Base-by-base conservation (phyloP, 31 red algal genomes). In the Endocladia muricata region DNA sequence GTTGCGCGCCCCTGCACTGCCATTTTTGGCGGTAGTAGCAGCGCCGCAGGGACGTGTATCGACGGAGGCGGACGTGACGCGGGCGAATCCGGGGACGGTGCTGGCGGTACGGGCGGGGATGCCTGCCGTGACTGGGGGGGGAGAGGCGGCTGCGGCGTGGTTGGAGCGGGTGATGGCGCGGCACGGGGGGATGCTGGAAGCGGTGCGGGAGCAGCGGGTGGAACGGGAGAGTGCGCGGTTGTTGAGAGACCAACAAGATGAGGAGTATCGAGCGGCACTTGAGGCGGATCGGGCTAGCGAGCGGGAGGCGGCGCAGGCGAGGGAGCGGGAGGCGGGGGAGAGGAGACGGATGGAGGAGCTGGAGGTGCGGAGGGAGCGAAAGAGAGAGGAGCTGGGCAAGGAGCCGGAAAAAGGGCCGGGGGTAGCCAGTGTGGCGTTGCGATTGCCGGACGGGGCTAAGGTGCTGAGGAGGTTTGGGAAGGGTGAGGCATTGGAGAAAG, bases 211-310 rank as follows among this genome's bases (percentile, higher is more conserved):
- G 25, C 52, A 83, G 56, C 86, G 78, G 2, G 89, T 84, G n/a
- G 85, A 90, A 42, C 70, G 91, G 39, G 80, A 91, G 42, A 73
- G 65, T 55, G 83, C 69, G 0, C 64, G 90, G 32, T 73, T 82
- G 38, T 72, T 97, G 41, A 85, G 94, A 21, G 68, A 94, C 64
- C 82, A 97, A 64, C 94, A 97, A 54, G 94, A 97, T 65, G 56
- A 40, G 4, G 94, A 93, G 55, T 97, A 86, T 73, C 79, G 82
- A 23, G 74, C 60, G 30, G 70, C 94, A 17, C 59, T 97, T 32
- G 90, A 89, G 35, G 90, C 73, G 25, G 94, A 97, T 67, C 57
- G 83, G 41, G 57, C 37, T 26, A 30, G 37, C 22, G 86, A 93
- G 41, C 42, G 66, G 41, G 61, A 90, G 70, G 80, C 71, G 34